Conservation (phyloP, 768 basidiomycete species). For the Aureoboletus auriporus region DNA sequence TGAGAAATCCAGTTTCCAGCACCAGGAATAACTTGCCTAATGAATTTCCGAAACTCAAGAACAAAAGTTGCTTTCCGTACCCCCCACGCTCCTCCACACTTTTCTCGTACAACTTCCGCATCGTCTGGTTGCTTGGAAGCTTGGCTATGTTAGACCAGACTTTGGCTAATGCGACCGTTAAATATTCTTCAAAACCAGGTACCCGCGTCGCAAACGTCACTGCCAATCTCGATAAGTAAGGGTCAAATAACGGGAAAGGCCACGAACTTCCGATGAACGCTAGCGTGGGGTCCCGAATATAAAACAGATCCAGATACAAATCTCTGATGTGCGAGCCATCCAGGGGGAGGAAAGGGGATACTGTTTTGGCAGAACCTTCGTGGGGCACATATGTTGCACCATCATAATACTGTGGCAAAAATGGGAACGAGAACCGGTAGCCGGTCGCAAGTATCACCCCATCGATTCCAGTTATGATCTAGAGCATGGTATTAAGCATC, state of each 20-base stretch:
- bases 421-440: conserved; percentile 13
- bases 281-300: conserved; percentile 10
- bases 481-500: neutral
- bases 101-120: conserved; percentile 2
- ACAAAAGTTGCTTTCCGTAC: conserved; percentile 5
- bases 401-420: conserved; percentile 16
- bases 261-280: conserved; percentile 8
- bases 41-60: neutral
- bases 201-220: neutral
- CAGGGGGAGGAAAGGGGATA: conserved; percentile 8
- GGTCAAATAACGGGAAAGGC: no score
- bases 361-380: neutral
- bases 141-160: conserved; percentile 14
- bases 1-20: no score
- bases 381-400: neutral
- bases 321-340: conserved; percentile 6
- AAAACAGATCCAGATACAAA: neutral
- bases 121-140: neutral
- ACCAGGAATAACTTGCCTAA: neutral
- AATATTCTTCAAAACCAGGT: neutral
- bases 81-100: conserved; percentile 9
- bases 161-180: conserved; percentile 9
- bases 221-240: no score
- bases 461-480: conserved; percentile 13
- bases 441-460: conserved; percentile 12